A percentile compares a stretch with the other conserved stretches of the same genome.
Evolutionary conservation across 495 filamentous ascomycete species (phyloP).

Genomic region (Talaromyces adpressus): DNA sequence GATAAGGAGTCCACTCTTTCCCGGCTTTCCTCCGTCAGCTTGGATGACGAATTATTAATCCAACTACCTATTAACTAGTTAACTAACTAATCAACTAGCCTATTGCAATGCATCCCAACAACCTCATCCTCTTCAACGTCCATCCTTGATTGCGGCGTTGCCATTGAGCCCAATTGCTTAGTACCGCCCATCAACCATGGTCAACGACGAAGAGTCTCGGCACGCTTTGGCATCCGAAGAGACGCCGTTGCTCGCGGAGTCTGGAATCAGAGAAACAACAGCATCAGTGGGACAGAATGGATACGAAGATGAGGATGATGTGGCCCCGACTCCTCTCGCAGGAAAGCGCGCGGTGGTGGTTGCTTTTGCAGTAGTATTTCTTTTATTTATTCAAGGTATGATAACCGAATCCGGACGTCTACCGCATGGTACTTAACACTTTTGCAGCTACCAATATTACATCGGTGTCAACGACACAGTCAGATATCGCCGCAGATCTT

Average conservation of each 20-base stretch:
- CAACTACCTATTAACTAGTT: background rate
- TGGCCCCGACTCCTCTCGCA: background rate
- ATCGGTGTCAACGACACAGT: slow-evolving; percentile 69
- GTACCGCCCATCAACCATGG: background rate
- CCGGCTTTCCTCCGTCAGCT: background rate
- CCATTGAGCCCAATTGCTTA: background rate
- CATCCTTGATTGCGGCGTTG: background rate
- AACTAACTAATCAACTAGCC: background rate
- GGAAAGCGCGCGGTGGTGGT: background rate
- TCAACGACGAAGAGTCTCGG: background rate
- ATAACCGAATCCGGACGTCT: no score
- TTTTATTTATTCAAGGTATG: slow-evolving; percentile 3
- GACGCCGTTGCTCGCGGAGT: background rate
- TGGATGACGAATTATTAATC: background rate
- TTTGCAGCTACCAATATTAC: slow-evolving; percentile 61
- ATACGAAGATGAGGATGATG: background rate
- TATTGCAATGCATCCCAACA: background rate
- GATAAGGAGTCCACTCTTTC: background rate
- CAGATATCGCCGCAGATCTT: slow-evolving; percentile 61
- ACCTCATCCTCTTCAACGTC: background rate
- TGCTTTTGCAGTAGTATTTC: background rate
- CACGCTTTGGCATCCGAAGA: background rate
- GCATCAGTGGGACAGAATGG: background rate
- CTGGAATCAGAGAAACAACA: background rate
- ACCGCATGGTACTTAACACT: background rate